These are phyloP conservation scores for Graphiopsis chlorocephala DNA, from an alignment of 2,329 filamentous ascomycete species.

Conservation along the genomic window DNA sequence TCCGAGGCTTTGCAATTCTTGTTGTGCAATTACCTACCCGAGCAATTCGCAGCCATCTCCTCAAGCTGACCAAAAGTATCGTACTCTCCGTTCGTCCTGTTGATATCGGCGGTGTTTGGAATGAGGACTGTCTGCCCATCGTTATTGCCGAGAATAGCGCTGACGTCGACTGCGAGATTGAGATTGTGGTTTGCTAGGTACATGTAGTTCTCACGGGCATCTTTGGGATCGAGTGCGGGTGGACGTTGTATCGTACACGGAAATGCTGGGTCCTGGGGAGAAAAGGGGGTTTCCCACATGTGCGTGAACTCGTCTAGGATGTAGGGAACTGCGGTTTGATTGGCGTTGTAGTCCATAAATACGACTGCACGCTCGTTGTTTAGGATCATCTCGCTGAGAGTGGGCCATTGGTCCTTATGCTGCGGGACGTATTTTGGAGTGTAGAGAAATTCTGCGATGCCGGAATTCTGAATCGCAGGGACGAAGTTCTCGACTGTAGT, in stretches of 20 bases:
- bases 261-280: constrained; percentile 65
- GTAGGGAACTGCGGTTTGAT: constrained; percentile 76
- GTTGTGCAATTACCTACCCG: constrained; percentile 33
- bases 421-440: constrained; percentile 69
- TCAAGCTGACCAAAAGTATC: constrained; percentile 67
- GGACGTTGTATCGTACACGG: constrained; percentile 78
- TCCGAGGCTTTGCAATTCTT: constrained; percentile 14
- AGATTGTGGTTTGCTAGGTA: constrained; percentile 91
- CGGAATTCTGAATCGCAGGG: constrained; percentile 66
- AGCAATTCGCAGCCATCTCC: constrained; percentile 61
- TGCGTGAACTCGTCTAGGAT: constrained; percentile 84
- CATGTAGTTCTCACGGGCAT: constrained; percentile 56
- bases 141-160: constrained; percentile 44
- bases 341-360: constrained; percentile 81
- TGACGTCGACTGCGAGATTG: constrained; percentile 69
- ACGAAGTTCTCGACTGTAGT: constrained; percentile 62
- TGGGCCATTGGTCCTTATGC: constrained; percentile 76
- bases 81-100: constrained; percentile 66
- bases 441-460: constrained; percentile 71
- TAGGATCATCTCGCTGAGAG: constrained; percentile 72
- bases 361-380: constrained; percentile 65
- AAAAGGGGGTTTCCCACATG: constrained; percentile 89
- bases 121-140: constrained; percentile 57
- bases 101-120: constrained; percentile 67
- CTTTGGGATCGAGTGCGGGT: constrained; percentile 58